phyloP scores from a whole-genome alignment of 1,139 yeast genomes.

The Pichia sp. region DNA sequence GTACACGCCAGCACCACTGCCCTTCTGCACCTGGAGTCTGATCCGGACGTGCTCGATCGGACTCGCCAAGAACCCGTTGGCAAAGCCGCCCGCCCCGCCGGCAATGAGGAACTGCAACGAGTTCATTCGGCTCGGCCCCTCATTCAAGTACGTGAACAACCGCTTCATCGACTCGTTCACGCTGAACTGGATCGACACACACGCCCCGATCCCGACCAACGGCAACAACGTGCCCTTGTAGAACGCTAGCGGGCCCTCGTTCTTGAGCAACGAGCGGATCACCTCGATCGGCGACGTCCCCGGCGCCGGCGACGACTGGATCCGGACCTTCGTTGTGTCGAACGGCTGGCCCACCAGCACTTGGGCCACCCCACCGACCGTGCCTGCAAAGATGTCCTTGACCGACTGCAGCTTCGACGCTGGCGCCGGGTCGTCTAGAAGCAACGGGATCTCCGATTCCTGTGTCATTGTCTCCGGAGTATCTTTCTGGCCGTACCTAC shows the following conservation, averaged over 20 bases:
- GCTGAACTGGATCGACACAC: slow-evolving; percentile 77
- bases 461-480: slow-evolving; percentile 29
- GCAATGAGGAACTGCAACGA: slow-evolving; percentile 63
- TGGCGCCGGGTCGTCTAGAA: slow-evolving; percentile 28
- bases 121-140: slow-evolving; percentile 24
- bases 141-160: slow-evolving; percentile 40
- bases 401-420: slow-evolving; percentile 45
- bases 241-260: slow-evolving; percentile 75
- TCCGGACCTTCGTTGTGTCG: slow-evolving; percentile 87
- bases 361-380: slow-evolving; percentile 91
- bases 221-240: slow-evolving; percentile 54
- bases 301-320: slow-evolving; percentile 77
- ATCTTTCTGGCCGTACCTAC: not conserved
- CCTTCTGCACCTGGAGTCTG: slow-evolving; percentile 73
- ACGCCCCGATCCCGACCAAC: slow-evolving; percentile 85
- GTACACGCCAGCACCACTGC: slow-evolving; percentile 35
- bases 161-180: slow-evolving; percentile 94
- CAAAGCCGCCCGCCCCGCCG: slow-evolving; percentile 86
- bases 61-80: slow-evolving; percentile 80
- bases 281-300: slow-evolving; percentile 68
- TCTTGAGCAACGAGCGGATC: slow-evolving; percentile 57
- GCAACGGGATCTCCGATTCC: slow-evolving; percentile 38
- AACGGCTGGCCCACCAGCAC: slow-evolving; percentile 96
- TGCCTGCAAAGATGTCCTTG: slow-evolving; percentile 85
- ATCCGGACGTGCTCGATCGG: slow-evolving; percentile 95